phyloP scores from a whole-genome alignment of 352 stramenopile genomes.

The Phytophthora megakarya region DNA sequence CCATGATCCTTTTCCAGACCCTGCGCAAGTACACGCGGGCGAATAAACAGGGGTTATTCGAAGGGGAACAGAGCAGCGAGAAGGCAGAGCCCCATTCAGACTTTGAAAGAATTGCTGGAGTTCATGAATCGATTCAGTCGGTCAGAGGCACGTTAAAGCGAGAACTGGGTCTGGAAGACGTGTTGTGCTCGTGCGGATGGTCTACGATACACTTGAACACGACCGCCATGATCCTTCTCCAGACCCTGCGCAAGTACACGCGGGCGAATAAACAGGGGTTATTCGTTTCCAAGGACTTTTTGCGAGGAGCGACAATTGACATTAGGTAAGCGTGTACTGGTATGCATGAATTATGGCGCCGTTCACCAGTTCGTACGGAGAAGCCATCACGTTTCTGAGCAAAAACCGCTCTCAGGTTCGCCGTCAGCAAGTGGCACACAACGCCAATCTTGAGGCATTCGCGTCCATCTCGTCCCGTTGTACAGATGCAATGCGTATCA shows the following conservation, averaged over 20 bases:
- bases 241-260: slow-evolving; percentile 58
- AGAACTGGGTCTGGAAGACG: slow-evolving; percentile 54
- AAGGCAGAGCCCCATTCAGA: slow-evolving; percentile 44
- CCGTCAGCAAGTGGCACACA: slow-evolving; percentile 28
- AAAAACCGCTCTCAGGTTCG: slow-evolving; percentile 36
- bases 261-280: slow-evolving; percentile 41
- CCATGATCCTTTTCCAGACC: slow-evolving; percentile 64
- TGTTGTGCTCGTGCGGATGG: slow-evolving; percentile 62
- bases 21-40: slow-evolving; percentile 52
- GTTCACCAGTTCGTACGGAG: slow-evolving; percentile 33
- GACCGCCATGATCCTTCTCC: slow-evolving; percentile 60
- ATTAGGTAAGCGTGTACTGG: slow-evolving; percentile 37
- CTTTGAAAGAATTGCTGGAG: slow-evolving; percentile 42
- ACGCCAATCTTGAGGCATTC: slow-evolving; percentile 44
- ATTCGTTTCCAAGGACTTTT: slow-evolving; percentile 44
- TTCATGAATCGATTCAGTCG: slow-evolving; percentile 64
- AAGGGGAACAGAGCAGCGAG: slow-evolving; percentile 44
- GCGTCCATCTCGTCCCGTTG: slow-evolving; percentile 41
- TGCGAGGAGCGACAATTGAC: slow-evolving; percentile 42
- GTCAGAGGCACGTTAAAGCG: slow-evolving; percentile 50
- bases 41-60: slow-evolving; percentile 45
- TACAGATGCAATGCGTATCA: slow-evolving; percentile 37
- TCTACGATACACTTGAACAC: slow-evolving; percentile 64
- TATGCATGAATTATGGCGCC: slow-evolving; percentile 34
- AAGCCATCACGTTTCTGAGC: slow-evolving; percentile 29